Evolutionary conservation across 495 filamentous ascomycete genomes (phyloP).

Genomic region (Parathielavia appendiculata): DNA sequence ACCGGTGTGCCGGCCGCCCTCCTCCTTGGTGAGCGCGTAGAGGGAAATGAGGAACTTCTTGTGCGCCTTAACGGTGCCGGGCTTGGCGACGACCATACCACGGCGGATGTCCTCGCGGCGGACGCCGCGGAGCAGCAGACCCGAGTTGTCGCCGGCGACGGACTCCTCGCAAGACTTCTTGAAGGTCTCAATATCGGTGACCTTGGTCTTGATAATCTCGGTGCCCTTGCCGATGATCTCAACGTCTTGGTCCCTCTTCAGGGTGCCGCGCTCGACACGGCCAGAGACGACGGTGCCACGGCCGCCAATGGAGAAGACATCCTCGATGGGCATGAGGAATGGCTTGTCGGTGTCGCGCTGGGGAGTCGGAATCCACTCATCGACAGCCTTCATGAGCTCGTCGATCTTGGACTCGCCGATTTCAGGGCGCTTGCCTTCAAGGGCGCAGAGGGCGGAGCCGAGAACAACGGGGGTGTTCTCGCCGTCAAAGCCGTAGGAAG

Average conservation of each 20-base stretch:
- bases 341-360: slow-evolving; percentile 89
- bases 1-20: slow-evolving; percentile 91
- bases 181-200: slow-evolving; percentile 99
- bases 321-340: slow-evolving; percentile 97
- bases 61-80: slow-evolving; percentile 73
- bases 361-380: slow-evolving; percentile 94
- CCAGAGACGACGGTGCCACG: slow-evolving; percentile 96
- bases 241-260: slow-evolving; percentile 89
- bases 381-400: slow-evolving; percentile 80
- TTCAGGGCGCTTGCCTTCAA: slow-evolving; percentile 82
- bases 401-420: slow-evolving; percentile 83
- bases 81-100: slow-evolving; percentile 86
- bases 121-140: slow-evolving; percentile 89
- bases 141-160: slow-evolving; percentile 95
- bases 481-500: slow-evolving; percentile 90
- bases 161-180: slow-evolving; percentile 97
- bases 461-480: slow-evolving; percentile 95
- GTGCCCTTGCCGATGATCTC: slow-evolving; percentile 83
- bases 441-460: slow-evolving; percentile 90
- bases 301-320: slow-evolving; percentile 95
- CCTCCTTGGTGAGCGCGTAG: slow-evolving; percentile 95
- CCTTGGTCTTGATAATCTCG: slow-evolving; percentile 87
- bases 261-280: slow-evolving; percentile 88
- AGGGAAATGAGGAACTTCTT: slow-evolving; percentile 88
- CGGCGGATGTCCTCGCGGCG: slow-evolving; percentile 88